These are phyloP conservation scores for Boletales sp. DNA, from an alignment of 768 basidiomycete genomes.

Conservation along the genomic window DNA sequence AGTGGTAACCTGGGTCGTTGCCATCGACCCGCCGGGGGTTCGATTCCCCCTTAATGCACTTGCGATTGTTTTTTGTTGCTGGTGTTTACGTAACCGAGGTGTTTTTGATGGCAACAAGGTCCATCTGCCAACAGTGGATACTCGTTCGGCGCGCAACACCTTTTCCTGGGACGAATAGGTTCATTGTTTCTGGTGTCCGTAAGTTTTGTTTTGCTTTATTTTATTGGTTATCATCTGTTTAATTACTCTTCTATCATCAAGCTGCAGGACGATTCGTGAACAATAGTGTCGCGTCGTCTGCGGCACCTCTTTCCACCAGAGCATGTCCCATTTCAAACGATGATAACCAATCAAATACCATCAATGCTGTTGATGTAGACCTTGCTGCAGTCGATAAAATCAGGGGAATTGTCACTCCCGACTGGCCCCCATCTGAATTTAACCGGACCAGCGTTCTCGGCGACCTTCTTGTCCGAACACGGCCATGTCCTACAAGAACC, in stretches of 20 bases:
- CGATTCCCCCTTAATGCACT: slow-evolving; percentile 83
- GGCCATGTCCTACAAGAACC: slow-evolving; percentile 89
- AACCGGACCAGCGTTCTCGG: slow-evolving; percentile 29
- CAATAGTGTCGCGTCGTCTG: background rate
- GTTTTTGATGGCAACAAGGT: background rate
- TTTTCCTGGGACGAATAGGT: background rate
- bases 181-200: slow-evolving; percentile 5
- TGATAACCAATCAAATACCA: background rate
- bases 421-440: background rate
- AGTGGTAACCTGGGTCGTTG: slow-evolving; percentile 68
- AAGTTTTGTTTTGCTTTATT: slow-evolving; percentile 2
- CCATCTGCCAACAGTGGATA: background rate
- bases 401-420: background rate
- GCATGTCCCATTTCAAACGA: background rate
- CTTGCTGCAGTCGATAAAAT: background rate
- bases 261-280: slow-evolving; percentile 8
- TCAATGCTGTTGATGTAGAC: background rate
- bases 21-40: slow-evolving; percentile 86
- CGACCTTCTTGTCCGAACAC: slow-evolving; percentile 83
- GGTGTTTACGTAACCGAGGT: background rate
- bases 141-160: no score
- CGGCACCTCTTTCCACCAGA: background rate
- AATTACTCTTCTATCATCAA: background rate
- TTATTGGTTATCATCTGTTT: background rate
- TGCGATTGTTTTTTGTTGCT: background rate